phyloP scores from a whole-genome alignment of 2,329 filamentous ascomycete genomes.

The Fusarium floridanum region DNA sequence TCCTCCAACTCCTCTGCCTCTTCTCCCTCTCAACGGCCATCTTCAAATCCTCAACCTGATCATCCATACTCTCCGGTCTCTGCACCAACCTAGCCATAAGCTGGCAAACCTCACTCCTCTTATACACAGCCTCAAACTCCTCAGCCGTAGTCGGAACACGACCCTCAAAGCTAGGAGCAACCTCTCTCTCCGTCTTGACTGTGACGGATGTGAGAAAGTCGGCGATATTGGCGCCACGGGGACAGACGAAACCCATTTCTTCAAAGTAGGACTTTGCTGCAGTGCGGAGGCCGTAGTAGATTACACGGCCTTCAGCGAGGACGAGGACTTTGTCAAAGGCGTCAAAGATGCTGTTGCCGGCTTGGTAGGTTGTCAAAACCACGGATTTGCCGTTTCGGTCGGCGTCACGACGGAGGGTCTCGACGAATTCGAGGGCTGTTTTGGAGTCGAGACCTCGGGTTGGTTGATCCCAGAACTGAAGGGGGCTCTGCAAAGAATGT shows the following conservation, averaged over 20 bases:
- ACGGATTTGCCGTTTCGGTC: conserved; percentile 75
- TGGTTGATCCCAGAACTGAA: conserved; percentile 78
- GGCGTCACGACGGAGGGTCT: conserved; percentile 70
- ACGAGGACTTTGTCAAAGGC: conserved; percentile 80
- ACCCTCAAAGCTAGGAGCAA: conserved; percentile 68
- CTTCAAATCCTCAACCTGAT: conserved; percentile 60
- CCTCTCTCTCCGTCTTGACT: conserved; percentile 71
- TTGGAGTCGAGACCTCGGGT: conserved; percentile 77
- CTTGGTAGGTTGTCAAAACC: conserved; percentile 76
- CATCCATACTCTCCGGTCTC: conserved; percentile 27
- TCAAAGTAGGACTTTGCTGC: conserved; percentile 75
- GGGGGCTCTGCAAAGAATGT: conserved; percentile 57
- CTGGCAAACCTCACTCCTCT: conserved; percentile 19
- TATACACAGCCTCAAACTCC: conserved; percentile 65
- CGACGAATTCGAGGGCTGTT: conserved; percentile 79
- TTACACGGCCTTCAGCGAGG: conserved; percentile 74
- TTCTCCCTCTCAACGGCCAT: conserved; percentile 39
- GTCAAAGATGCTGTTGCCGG: conserved; percentile 72
- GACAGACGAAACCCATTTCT: conserved; percentile 71
- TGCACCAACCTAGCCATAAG: background rate
- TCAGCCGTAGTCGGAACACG: conserved; percentile 71
- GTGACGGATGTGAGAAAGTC: conserved; percentile 79
- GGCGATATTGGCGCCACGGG: conserved; percentile 67
- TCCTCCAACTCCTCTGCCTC: conserved; percentile 32
- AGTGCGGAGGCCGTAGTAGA: conserved; percentile 73